phyloP scores from a whole-genome alignment of 2,329 filamentous ascomycete species.

The Phoma sp. region DNA sequence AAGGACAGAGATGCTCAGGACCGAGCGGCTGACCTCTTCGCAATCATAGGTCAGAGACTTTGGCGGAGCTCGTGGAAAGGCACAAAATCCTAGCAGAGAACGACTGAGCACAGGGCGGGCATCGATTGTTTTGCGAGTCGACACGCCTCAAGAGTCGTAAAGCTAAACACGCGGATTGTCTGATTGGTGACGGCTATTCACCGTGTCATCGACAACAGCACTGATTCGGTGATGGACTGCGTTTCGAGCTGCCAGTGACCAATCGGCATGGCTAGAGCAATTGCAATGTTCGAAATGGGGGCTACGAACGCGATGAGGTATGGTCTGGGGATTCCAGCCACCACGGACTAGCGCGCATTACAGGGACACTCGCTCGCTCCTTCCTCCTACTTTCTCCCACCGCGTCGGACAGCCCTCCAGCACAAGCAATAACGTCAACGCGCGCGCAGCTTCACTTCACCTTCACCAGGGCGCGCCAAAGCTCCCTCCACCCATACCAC shows the following conservation, averaged over 20 bases:
- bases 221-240: conserved; percentile 2
- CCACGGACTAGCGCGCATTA: conserved; percentile 6
- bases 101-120: conserved; percentile 3
- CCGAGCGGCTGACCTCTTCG: background rate
- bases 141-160: background rate
- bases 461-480: conserved; percentile 5
- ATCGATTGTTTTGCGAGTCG: background rate
- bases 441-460: conserved; percentile 11
- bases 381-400: conserved; percentile 18
- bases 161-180: conserved; percentile 1
- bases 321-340: conserved; percentile 4
- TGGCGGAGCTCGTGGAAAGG: background rate
- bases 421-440: conserved; percentile 14
- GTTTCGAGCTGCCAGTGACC: conserved; percentile 2
- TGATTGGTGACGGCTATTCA: conserved; percentile 10
- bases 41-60: background rate
- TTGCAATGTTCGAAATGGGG: conserved; percentile 1
- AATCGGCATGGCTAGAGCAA: conserved; percentile 8
- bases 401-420: conserved; percentile 11
- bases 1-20: background rate
- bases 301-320: conserved; percentile 12
- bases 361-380: conserved; percentile 14
- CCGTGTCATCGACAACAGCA: background rate
- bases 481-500: conserved; percentile 5
- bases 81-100: conserved; percentile 1